Conservation (phyloP, 2,329 filamentous ascomycete species). For the Paraphoma chrysanthemicola region DNA sequence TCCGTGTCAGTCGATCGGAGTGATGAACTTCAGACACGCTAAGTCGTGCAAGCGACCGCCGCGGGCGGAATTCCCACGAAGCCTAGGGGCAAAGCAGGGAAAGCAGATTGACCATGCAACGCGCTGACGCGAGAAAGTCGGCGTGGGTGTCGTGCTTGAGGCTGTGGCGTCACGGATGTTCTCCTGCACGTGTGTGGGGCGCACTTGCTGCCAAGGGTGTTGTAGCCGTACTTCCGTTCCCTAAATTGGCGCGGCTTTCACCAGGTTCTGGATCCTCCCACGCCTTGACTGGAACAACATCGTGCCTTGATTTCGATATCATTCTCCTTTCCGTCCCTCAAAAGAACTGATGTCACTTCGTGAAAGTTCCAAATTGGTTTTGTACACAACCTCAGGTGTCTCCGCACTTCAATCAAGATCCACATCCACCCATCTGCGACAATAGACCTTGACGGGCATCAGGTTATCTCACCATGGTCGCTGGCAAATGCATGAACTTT, state of each 20-base stretch:
- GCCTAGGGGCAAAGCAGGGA: neutral
- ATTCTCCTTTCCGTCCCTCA: neutral
- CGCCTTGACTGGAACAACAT: neutral
- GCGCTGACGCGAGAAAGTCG: neutral
- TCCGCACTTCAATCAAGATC: too few relatives aligned
- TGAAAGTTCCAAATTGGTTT: neutral
- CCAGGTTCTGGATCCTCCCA: neutral
- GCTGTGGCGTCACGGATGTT: neutral
- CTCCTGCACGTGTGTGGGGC: neutral
- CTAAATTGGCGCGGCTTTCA: constrained; percentile 2
- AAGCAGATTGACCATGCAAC: neutral
- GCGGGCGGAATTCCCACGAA: neutral
- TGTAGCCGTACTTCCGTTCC: neutral
- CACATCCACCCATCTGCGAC: too few relatives aligned
- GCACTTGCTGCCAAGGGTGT: constrained; percentile 1
- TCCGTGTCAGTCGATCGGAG: constrained; percentile 1
- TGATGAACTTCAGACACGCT: constrained; percentile 5
- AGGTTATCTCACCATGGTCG: neutral
- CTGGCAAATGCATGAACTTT: neutral
- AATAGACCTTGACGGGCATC: neutral
- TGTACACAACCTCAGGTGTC: too few relatives aligned
- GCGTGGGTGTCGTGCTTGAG: neutral
- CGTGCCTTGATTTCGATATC: constrained; percentile 4
- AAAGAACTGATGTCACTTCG: neutral
- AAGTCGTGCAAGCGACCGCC: neutral